These are phyloP conservation scores for Melaleuca quinquenervia DNA, from an alignment of 345 rosid species.

Conservation along the genomic window DNA sequence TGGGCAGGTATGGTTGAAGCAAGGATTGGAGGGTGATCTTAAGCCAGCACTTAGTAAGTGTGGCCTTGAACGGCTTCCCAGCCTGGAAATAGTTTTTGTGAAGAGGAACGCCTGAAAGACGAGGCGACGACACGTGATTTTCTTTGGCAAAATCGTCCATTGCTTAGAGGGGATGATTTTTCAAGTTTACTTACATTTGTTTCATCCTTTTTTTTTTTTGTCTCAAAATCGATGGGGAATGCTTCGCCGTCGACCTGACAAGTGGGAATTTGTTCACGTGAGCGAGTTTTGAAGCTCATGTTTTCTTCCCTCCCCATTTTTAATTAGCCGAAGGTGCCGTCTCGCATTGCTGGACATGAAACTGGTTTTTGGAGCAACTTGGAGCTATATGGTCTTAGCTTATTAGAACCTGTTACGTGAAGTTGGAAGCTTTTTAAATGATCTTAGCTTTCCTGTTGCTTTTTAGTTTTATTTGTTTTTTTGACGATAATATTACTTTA, in stretches of 20 bases:
- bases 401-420: no score
- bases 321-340: conserved; percentile 9
- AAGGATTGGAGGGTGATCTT: conserved; percentile 12
- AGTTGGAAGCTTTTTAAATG: no score
- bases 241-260: background rate
- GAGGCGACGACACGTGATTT: background rate
- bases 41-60: conserved; percentile 2
- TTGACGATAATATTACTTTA: no score
- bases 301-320: conserved; percentile 11
- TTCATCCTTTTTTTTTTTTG: background rate
- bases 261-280: conserved; percentile 16
- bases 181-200: background rate
- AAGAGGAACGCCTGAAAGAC: conserved; percentile 20
- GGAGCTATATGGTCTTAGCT: no score
- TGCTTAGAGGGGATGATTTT: background rate
- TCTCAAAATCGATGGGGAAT: conserved; percentile 17
- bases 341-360: conserved; percentile 8
- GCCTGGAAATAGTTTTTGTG: conserved; percentile 20
- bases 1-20: conserved; percentile 26
- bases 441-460: no score
- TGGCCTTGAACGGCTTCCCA: conserved; percentile 3
- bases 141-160: background rate
- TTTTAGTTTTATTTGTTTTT: no score
- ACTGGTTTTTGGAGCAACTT: conserved; percentile 20
- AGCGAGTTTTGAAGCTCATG: conserved; percentile 15